These are phyloP conservation scores for Royoungia palumana DNA, from an alignment of 768 basidiomycete species.

Conservation along the genomic window DNA sequence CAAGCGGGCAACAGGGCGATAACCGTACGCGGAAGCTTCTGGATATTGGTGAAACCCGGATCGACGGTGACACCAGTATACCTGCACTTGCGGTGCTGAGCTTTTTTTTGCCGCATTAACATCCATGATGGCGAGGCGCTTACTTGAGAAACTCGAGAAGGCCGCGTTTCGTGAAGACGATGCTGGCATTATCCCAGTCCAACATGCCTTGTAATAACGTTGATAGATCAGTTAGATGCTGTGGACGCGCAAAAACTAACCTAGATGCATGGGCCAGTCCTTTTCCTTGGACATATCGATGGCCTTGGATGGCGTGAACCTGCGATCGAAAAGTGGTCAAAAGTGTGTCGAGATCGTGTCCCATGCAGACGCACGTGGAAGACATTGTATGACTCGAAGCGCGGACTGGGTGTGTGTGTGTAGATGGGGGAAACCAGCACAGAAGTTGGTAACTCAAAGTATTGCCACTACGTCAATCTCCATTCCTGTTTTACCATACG, in stretches of 20 bases:
- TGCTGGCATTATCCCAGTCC: constrained; percentile 74
- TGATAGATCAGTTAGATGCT: not conserved
- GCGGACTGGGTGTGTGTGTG: too few species aligned
- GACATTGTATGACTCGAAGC: constrained; percentile 12
- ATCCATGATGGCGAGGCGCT: constrained; percentile 15
- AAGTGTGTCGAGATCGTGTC: not conserved
- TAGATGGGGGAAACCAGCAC: too few species aligned
- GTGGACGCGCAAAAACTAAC: constrained; percentile 32
- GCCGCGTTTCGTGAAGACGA: constrained; percentile 76
- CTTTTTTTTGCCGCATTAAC: constrained; percentile 11
- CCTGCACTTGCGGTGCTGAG: constrained; percentile 38
- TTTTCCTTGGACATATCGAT: constrained; percentile 66
- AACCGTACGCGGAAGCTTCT: constrained; percentile 65
- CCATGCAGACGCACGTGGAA: constrained; percentile 20
- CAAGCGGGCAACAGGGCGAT: not conserved
- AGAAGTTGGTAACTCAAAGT: too few species aligned
- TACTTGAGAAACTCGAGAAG: constrained; percentile 78
- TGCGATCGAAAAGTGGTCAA: constrained; percentile 22
- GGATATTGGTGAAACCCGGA: constrained; percentile 68
- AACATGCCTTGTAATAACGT: constrained; percentile 60
- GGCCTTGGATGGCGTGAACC: constrained; percentile 54
- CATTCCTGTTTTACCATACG: too few species aligned
- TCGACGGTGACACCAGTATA: constrained; percentile 75
- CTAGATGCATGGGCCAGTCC: constrained; percentile 68
- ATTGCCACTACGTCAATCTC: too few species aligned